Evolutionary conservation across 169 alveolate species (phyloP), one percentile per base, ranked within the genome.

Genomic region (Plasmodium gaboni): DNA sequence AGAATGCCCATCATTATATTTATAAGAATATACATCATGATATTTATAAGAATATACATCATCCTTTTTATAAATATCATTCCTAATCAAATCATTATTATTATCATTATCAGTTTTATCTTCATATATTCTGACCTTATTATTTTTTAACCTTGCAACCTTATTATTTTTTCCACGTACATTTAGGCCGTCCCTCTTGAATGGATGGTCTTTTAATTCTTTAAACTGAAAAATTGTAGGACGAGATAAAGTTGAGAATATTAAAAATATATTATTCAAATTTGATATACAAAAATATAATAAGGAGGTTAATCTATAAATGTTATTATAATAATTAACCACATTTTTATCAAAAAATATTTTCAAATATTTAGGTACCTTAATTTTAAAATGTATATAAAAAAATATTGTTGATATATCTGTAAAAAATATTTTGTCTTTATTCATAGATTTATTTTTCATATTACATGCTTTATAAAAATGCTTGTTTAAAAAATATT

Each of bases 341-440:
- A 76, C 70, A 12, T 19, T n/a, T 0, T 76, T 19, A 22, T 76
- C 89, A 26, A 76, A 76, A 63, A 64, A 76, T 8, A 76, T 44
- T 24, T 12, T 46, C 63, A 76, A 63, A 0, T 12, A 4, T 6
- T n/a, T 2, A 4, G 89, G 89, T 19, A 76, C 44, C 1, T 46
- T 22, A 8, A 76, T 48, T 2, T 19, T 2, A 12, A 76, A n/a
- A 64, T 76, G 42, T 26, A 76, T 76, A 55, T 76, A 19, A 19
- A 51, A 17, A 50, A 76, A 76, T 32, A 17, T 63, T 26, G 67
- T 44, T 17, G 76, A 48, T 57, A 76, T 48, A 42, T 64, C 26
- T 48, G 15, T 17, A 38, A 5, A 38, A 38, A 5, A 38, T 38
- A 38, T 5, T 38, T 5, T 38, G 10, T 38, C 10, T 38, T 38